Conservation (phyloP, 345 rosid genomes). For the Rhizophora apiculata region DNA sequence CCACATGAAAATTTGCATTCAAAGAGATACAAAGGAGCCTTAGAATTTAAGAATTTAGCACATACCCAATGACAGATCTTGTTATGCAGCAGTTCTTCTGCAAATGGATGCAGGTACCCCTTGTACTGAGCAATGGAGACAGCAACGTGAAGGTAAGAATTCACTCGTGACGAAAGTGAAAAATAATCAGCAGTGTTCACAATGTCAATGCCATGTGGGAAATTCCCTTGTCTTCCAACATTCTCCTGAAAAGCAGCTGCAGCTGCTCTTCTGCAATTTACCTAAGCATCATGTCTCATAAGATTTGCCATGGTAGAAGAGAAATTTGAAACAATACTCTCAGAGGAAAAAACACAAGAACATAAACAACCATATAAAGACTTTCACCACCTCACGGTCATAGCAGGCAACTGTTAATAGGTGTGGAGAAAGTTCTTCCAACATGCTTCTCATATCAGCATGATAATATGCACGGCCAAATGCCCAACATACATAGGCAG, state of each 20-base stretch:
- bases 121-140: conserved; percentile 72
- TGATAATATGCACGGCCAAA: conserved; percentile 95
- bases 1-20: background rate
- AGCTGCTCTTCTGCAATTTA: conserved; percentile 97
- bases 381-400: conserved; percentile 79
- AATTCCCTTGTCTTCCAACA: conserved; percentile 96
- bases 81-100: conserved; percentile 69
- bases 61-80: conserved; percentile 99
- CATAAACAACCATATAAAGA: conserved; percentile 13
- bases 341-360: conserved; percentile 19
- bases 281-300: conserved; percentile 43
- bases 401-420: conserved; percentile 81
- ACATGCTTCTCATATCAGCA: conserved; percentile 72
- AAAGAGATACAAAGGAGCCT: background rate
- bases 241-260: conserved; percentile 99
- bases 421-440: conserved; percentile 89
- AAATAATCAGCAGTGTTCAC: conserved; percentile 94
- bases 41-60: conserved; percentile 14
- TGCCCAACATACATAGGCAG: conserved; percentile 99
- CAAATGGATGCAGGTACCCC: conserved; percentile 87
- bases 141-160: conserved; percentile 82
- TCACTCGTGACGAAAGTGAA: conserved; percentile 86
- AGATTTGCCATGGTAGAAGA: conserved; percentile 9
- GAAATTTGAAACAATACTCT: conserved; percentile 6
- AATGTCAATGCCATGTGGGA: conserved; percentile 96